Evolutionary conservation across 768 basidiomycete genomes (phyloP), one percentile per base, ranked within the genome.

Genomic region (Tulasnella sp.): DNA sequence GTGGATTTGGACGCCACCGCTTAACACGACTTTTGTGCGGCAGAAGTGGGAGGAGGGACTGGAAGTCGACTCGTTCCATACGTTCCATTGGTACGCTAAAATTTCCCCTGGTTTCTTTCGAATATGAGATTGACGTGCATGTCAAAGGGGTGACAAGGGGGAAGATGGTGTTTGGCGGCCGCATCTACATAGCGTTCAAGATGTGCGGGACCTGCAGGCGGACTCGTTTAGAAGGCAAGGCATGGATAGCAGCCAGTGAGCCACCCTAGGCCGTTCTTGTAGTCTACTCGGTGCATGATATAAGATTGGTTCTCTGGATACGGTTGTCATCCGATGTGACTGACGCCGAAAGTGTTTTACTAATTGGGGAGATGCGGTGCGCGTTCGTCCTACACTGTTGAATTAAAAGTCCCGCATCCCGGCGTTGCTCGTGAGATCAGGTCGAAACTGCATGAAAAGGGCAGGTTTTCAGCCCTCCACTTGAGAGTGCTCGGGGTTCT

Each of bases 61-160:
- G 77, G 88, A 89, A 77, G 88, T 89, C 21, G 89, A 89, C 79
- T 87, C 88, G 12, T 89, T 89, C 82, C 88, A 89, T 80, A 85
- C 87, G 0, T 89, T 88, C 81, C 73, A 74, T 74, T 74, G 73
- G 73, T 74, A 42, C 27, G 73, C 27, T 14, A 40, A 0, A n/a
- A 3, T 14, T 31, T 9, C 21, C 34, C 7, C 12, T 0, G 18
- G 3, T 18, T 46, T 74, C 44, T 42, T n/a, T n/a, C n/a, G 34
- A 16, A 46, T 14, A 31, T 74, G 27, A 34, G 0, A 36, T 39
- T 74, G 34, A 74, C 21, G 18, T 74, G 21, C 38, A 19, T 21
- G 16, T 74, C 12, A 18, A n/a, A 89, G 89, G 88, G 88, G 87
- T 14, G 87, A 88, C 74, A 84, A 78, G 8, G 84, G 80, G 3